Evolutionary conservation across 352 stramenopile genomes (phyloP), one percentile per base, ranked within the genome.

Genomic region (Phytopythium cucurbitacearum): DNA sequence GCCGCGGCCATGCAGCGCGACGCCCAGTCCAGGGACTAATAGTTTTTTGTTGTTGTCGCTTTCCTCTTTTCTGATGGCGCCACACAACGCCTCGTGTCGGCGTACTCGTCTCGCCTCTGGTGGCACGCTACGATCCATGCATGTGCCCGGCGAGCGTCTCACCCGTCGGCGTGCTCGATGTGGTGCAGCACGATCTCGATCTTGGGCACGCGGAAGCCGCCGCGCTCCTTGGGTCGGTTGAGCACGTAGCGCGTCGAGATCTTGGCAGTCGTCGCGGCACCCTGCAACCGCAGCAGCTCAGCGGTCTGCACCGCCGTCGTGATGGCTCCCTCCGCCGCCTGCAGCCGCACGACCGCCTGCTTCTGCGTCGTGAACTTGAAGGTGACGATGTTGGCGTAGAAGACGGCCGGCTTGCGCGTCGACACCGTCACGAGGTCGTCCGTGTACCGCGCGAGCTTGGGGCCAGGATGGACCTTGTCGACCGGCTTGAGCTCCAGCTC

Each of bases 311-410:
- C 73, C 6, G 81, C 81, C 16, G 78, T 89, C 40, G 79, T 83
- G 55, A 91, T 91, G 42, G 76, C 81, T 6, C 52, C 63, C 53
- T 91, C 76, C 12, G 74, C 76, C 37, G 81, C 81, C 55, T 89
- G 78, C 12, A 91, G 64, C 13, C 79, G 74, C 40, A 91, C 54
- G 8, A 48, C 74, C 37, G 81, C 64, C 45, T 89, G 78, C 53
- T 85, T 80, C 46, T 91, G 81, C 44, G 80, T 67, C 38, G 62
- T 69, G 48, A 91, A 89, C 66, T 91, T 91, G 51, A 75, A 87
- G 58, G 71, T 87, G 59, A 91, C 83, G 51, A 90, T 82, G 53
- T 82, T 89, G 15, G 76, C 81, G 52, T 91, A 91, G 60, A 91
- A 91, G 40, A 73, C 80, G 89, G 81, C 70, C 8, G 81, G 76